These are phyloP conservation scores for Mycosphaerella sp. DNA, from an alignment of 2,329 filamentous ascomycete species.

Conservation along the genomic window DNA sequence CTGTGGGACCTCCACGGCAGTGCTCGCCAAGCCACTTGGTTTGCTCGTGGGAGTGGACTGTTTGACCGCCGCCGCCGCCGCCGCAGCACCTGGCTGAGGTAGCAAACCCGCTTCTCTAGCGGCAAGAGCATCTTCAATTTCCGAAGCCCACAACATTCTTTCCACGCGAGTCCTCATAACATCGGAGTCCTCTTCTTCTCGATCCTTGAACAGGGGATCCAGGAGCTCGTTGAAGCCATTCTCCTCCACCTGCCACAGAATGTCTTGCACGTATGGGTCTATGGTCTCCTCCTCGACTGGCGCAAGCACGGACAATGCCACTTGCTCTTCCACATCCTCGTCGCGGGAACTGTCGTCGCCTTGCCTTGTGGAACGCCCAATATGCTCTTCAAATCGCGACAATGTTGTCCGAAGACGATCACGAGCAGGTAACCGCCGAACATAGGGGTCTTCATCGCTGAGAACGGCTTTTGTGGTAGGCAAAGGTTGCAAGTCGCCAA, in stretches of 20 bases:
- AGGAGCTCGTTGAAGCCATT: conserved; percentile 90
- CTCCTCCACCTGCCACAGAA: conserved; percentile 85
- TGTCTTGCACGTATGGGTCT: conserved; percentile 52
- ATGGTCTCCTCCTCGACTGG: conserved; percentile 4
- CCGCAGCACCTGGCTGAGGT: neutral
- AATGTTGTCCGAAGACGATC: conserved; percentile 19
- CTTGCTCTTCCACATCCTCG: neutral
- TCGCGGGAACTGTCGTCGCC: neutral
- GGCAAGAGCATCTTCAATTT: conserved; percentile 32
- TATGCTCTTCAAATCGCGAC: conserved; percentile 30
- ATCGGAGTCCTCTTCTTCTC: conserved; percentile 68
- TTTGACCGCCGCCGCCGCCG: too few relatives aligned
- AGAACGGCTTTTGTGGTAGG: conserved; percentile 48
- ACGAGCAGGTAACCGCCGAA: conserved; percentile 5
- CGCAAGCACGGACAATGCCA: neutral
- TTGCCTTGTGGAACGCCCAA: neutral
- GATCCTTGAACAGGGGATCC: conserved; percentile 73
- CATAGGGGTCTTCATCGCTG: conserved; percentile 46
- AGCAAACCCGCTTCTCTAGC: neutral
- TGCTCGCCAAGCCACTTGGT: too few relatives aligned
- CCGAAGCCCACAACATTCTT: conserved; percentile 50
- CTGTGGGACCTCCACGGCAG: too few relatives aligned
- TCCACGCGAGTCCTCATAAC: conserved; percentile 57
- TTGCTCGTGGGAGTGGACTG: too few relatives aligned
- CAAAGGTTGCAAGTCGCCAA: conserved; percentile 28